These are phyloP conservation scores for Ananas comosus DNA, from an alignment of 176 grass and related monocot species.

Conservation along the genomic window DNA sequence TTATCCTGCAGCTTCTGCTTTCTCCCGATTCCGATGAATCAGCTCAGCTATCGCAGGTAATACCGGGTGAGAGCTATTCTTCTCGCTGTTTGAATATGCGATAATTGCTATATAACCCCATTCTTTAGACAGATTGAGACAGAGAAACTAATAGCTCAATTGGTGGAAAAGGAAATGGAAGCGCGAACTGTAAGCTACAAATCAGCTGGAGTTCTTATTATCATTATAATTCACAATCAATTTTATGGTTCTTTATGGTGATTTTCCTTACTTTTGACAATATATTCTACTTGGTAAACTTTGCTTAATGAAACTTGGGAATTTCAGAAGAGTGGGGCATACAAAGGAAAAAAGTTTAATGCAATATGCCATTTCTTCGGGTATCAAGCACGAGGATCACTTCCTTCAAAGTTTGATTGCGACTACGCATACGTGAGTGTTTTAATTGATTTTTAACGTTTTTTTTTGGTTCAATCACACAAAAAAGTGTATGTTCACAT, in stretches of 20 bases:
- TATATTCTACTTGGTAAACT: background rate
- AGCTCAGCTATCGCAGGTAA: constrained; percentile 65
- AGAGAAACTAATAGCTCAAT: constrained; percentile 53
- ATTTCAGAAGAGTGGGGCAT: constrained; percentile 47
- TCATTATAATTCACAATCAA: background rate
- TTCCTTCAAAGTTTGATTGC: constrained; percentile 63
- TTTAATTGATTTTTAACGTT: background rate
- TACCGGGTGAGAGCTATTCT: background rate
- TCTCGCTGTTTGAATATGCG: background rate
- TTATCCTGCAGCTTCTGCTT: constrained; percentile 47
- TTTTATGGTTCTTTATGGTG: background rate
- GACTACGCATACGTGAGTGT: constrained; percentile 57
- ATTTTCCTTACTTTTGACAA: background rate
- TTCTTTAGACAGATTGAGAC: constrained; percentile 51
- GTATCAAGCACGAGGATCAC: constrained; percentile 60
- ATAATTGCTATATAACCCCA: constrained; percentile 2
- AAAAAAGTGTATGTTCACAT: too few relatives aligned
- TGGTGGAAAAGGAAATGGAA: constrained; percentile 63
- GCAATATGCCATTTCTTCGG: constrained; percentile 70
- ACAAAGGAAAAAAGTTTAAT: constrained; percentile 67
- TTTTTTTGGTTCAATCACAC: too few relatives aligned
- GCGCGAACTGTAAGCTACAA: constrained; percentile 42
- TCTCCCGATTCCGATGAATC: constrained; percentile 70
- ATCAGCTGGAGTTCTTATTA: background rate
- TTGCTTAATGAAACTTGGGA: background rate